Conservation (phyloP, 2,329 filamentous ascomycete species). For the Fusarium lateritium region DNA sequence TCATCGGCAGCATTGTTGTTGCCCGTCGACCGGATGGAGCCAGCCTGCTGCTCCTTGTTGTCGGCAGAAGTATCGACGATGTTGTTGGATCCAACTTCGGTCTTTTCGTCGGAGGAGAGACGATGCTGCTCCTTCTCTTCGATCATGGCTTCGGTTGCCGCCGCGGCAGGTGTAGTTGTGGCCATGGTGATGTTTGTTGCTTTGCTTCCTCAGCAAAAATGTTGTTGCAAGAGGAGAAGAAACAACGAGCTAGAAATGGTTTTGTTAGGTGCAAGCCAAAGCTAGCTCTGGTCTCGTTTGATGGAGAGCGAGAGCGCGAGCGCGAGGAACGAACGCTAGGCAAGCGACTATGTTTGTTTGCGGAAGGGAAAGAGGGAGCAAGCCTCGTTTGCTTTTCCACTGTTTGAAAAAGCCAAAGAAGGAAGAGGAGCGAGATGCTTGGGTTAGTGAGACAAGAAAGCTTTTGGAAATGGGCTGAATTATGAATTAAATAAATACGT, state of each 20-base stretch:
- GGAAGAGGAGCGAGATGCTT: neutral
- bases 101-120: conserved; percentile 52
- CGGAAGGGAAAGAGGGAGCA: neutral
- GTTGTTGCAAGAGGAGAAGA: neutral
- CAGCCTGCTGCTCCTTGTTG: conserved; percentile 33
- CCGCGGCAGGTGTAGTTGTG: conserved; percentile 30
- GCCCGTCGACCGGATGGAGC: conserved; percentile 4
- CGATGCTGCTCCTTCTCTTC: conserved; percentile 38
- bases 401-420: neutral
- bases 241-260: neutral
- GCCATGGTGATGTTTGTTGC: conserved; percentile 20
- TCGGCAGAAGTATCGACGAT: conserved; percentile 37
- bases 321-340: conserved; percentile 6
- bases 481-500: conserved; percentile 22
- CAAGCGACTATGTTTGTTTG: conserved; percentile 12
- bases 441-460: neutral
- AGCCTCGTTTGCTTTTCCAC: conserved; percentile 18
- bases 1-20: conserved; percentile 7
- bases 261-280: conserved; percentile 3
- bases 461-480: conserved; percentile 2
- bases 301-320: neutral
- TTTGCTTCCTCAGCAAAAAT: neutral
- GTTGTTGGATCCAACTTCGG: conserved; percentile 50
- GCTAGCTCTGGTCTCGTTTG: neutral
- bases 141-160: conserved; percentile 32